These are phyloP conservation scores for Rhytidiadelphus loreus DNA, from an alignment of 225 moss, liverwort and hornwort genomes.

Conservation along the genomic window DNA sequence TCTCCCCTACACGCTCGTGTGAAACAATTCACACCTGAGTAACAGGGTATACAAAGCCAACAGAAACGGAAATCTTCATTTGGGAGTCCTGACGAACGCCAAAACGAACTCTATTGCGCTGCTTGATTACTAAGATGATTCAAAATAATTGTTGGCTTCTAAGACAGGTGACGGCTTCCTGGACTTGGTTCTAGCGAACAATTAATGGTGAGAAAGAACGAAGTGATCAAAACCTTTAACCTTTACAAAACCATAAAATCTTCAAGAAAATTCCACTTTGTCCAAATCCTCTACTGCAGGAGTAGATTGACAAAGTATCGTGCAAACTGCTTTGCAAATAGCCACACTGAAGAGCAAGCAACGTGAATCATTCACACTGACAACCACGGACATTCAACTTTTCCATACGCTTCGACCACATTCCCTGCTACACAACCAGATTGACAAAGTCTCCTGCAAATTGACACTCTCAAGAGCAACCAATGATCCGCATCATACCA, in stretches of 20 bases:
- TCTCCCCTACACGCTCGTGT: background rate
- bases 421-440: no score
- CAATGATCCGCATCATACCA: background rate
- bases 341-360: background rate
- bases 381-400: background rate
- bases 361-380: background rate
- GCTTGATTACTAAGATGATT: background rate
- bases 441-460: background rate
- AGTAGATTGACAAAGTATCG: background rate
- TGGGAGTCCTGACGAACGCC: background rate
- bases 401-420: background rate
- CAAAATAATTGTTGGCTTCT: background rate
- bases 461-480: background rate
- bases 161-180: background rate
- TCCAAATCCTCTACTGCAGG: background rate
- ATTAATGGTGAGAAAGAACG: background rate
- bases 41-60: background rate
- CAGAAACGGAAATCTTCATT: background rate
- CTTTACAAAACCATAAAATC: background rate
- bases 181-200: background rate
- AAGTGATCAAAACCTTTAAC: background rate
- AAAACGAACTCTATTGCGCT: background rate
- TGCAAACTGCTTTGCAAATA: background rate
- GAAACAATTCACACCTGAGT: no score
- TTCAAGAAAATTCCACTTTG: background rate